Percentiles rank a stretch among this genome's conserved stretches.
Conservation (phyloP, 768 basidiomycete genomes). For the Suillus paluster region DNA sequence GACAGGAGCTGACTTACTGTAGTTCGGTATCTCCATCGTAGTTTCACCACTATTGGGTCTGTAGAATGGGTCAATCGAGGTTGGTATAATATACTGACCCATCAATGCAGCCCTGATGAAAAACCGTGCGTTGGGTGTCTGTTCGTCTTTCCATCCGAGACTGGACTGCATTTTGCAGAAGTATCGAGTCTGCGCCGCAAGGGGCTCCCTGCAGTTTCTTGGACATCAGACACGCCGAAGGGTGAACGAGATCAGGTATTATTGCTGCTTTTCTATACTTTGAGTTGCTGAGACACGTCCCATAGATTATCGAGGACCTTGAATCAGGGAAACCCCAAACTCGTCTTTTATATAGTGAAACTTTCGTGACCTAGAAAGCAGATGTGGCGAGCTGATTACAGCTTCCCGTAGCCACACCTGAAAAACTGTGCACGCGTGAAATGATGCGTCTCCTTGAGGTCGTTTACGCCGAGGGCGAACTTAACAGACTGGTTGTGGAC, state of each 20-base stretch:
- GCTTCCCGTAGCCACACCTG: slow-evolving; percentile 66
- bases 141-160: not conserved
- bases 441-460: slow-evolving; percentile 54
- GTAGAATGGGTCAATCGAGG: slow-evolving; percentile 17
- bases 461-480: slow-evolving; percentile 55
- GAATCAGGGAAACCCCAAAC: slow-evolving; percentile 58
- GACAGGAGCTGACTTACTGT: not conserved
- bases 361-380: slow-evolving; percentile 2
- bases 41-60: slow-evolving; percentile 78
- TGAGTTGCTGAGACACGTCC: not conserved
- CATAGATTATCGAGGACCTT: slow-evolving; percentile 66
- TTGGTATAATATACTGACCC: not conserved
- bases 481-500: slow-evolving; percentile 80
- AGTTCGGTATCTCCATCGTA: slow-evolving; percentile 76
- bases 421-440: slow-evolving; percentile 62
- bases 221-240: slow-evolving; percentile 67
- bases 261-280: not conserved
- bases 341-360: slow-evolving; percentile 76
- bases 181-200: slow-evolving; percentile 60
- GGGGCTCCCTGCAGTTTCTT: slow-evolving; percentile 59
- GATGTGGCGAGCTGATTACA: not conserved
- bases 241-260: slow-evolving; percentile 59
- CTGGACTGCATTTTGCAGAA: slow-evolving; percentile 46
- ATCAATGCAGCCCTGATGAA: slow-evolving; percentile 70
- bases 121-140: slow-evolving; percentile 58